Base-by-base conservation (phyloP, 1,284 basidiomycete genomes). In the Mixia osmundae region DNA sequence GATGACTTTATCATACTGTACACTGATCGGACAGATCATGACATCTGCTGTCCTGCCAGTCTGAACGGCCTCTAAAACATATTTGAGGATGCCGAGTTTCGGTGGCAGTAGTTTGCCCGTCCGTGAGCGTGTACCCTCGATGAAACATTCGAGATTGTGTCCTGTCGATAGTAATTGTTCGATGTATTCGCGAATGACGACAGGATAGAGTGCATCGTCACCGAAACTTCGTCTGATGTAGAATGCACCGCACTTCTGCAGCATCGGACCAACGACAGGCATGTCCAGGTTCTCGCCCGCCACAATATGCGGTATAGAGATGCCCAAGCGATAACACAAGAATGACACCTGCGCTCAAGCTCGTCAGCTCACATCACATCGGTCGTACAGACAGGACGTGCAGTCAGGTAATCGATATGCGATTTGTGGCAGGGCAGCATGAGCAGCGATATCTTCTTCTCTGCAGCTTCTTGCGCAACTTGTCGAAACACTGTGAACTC, bases 1-100 rank as follows among this genome's bases (percentile, higher is more conserved):
- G 33, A 58, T 55, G 18, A 57, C 55, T 34, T 50, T 51, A 44
- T 57, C 56, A 44, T 58, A 58, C 37, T 58, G 56, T 11, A 58
- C 42, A 25, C 49, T 52, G 37, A 57, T 51, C 1, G 56, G 56
- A 38, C 54, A 55, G 33, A 57, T 47, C 46, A 49, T 54, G 5
- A 56, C 51, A 31, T 58, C 56, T 6, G 50, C 47, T 1, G 50
- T 54, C 14, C 54, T 44, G 2, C 51, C 50, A 11, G 15, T 34
- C 14, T 44, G 42, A 20, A 44, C 29, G 8, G 29, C 29, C 8
- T 30, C 29, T 8, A 30, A 9, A 15, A 30, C 10, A 30, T 19
- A 55, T 36, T 57, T 57, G 39, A 58, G 51, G 25, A 58, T 55
- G 5, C 56, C 56, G 23, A 57, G 48, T 35, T 57, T 57, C 16